phyloP scores from a whole-genome alignment of 208 protist species.

The Acanthamoeba castellanii region DNA sequence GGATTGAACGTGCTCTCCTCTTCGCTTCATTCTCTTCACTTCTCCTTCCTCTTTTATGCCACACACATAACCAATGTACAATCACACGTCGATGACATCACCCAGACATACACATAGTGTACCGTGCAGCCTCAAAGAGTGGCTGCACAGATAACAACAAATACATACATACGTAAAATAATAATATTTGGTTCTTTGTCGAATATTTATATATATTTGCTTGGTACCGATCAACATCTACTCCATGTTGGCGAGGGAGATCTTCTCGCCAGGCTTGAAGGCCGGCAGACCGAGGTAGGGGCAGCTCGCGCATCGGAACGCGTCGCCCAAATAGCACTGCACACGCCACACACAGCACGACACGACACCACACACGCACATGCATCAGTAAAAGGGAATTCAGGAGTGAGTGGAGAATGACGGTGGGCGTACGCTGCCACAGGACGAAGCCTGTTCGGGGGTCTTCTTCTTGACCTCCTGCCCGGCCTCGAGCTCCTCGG shows the following conservation, averaged over 20 bases:
- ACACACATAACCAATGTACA: background rate
- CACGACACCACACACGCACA: background rate
- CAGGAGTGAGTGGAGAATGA: background rate
- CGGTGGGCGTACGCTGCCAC: background rate
- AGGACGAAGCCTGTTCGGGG: background rate
- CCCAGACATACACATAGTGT: background rate
- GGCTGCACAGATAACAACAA: too few relatives aligned
- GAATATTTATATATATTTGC: too few relatives aligned
- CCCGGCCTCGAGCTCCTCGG: conserved; percentile 57
- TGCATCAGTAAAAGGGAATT: too few relatives aligned
- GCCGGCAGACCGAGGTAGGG: conserved; percentile 83
- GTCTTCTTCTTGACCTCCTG: background rate
- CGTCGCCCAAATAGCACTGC: conserved; percentile 83
- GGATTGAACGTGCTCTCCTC: background rate
- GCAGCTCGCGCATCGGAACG: conserved; percentile 83
- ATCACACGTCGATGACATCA: background rate
- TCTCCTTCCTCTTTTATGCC: background rate
- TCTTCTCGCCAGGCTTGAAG: conserved; percentile 81
- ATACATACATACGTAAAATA: too few relatives aligned
- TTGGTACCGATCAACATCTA: background rate
- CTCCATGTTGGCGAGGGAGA: conserved; percentile 39
- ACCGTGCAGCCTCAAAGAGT: too few relatives aligned
- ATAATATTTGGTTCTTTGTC: too few relatives aligned
- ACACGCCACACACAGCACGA: background rate
- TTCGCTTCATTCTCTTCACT: background rate